A percentile compares a stretch with the other conserved stretches of the same genome.
phyloP scores from a whole-genome alignment of 2,329 filamentous ascomycete species.

The Phialemoniopsis sp. region DNA sequence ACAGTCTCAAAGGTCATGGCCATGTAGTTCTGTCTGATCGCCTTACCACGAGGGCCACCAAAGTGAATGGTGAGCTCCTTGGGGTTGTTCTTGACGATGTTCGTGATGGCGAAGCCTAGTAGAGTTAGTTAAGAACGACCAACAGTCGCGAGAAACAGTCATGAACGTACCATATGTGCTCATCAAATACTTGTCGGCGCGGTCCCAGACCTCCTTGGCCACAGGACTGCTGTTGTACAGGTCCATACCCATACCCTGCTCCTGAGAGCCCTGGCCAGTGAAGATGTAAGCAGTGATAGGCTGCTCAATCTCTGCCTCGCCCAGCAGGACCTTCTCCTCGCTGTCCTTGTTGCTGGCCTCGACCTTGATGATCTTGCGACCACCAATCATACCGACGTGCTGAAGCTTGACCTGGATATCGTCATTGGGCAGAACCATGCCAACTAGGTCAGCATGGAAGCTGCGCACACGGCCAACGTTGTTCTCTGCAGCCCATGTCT shows the following conservation, averaged over 20 bases:
- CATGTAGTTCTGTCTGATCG: slow-evolving; percentile 98
- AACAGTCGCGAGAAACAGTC: background rate
- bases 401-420: slow-evolving; percentile 92
- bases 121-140: slow-evolving; percentile 7
- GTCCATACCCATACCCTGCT: slow-evolving; percentile 99
- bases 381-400: slow-evolving; percentile 95
- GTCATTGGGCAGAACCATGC: slow-evolving; percentile 97
- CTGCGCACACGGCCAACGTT: slow-evolving; percentile 95
- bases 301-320: slow-evolving; percentile 96
- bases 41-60: slow-evolving; percentile 92
- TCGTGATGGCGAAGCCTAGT: slow-evolving; percentile 87
- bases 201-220: slow-evolving; percentile 96
- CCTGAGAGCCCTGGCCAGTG: slow-evolving; percentile 96
- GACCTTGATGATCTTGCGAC: slow-evolving; percentile 99
- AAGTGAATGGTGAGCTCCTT: slow-evolving; percentile 99
- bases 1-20: slow-evolving; percentile 99
- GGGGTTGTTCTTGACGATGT: slow-evolving; percentile 99
- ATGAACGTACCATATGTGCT: slow-evolving; percentile 83
- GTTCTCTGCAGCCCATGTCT: slow-evolving; percentile 99
- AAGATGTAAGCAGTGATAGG: slow-evolving; percentile 96
- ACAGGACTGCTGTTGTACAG: slow-evolving; percentile 90
- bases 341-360: slow-evolving; percentile 94
- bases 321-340: slow-evolving; percentile 92
- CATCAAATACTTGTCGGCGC: slow-evolving; percentile 95
- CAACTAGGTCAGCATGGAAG: slow-evolving; percentile 95